phyloP scores from a whole-genome alignment of 352 stramenopile genomes.

The Elongisporangium anandrum region DNA sequence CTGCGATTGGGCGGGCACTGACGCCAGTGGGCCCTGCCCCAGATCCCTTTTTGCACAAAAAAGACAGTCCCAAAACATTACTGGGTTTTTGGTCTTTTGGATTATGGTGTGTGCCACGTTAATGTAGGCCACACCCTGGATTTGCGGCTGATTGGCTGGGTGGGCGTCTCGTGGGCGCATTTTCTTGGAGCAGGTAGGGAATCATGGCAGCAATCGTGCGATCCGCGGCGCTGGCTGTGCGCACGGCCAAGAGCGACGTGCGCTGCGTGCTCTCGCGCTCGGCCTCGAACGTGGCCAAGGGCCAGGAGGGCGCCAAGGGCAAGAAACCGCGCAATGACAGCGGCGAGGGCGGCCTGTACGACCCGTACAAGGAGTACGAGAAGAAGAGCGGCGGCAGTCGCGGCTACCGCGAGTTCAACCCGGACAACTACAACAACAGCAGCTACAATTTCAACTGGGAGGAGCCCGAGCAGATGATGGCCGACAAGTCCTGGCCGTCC shows the following conservation, averaged over 20 bases:
- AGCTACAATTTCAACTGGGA: constrained; percentile 61
- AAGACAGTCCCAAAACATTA: neutral
- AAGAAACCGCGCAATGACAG: constrained; percentile 15
- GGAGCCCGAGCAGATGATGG: constrained; percentile 80
- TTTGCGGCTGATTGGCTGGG: constrained; percentile 14
- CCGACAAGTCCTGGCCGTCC: constrained; percentile 84
- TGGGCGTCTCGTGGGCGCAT: neutral
- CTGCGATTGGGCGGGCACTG: neutral
- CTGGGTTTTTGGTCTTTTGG: neutral
- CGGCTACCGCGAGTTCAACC: constrained; percentile 80
- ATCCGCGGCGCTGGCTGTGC: constrained; percentile 23
- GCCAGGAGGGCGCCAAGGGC: neutral
- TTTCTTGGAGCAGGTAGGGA: neutral
- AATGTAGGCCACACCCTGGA: neutral
- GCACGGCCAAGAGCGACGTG: constrained; percentile 16
- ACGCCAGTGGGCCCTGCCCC: neutral
- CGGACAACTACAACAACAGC: constrained; percentile 48
- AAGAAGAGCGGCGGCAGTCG: constrained; percentile 53
- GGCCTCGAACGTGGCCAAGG: constrained; percentile 4
- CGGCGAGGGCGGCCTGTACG: constrained; percentile 52
- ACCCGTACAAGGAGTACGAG: constrained; percentile 83
- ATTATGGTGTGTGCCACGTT: neutral
- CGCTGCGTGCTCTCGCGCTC: constrained; percentile 7
- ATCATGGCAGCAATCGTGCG: constrained; percentile 19
- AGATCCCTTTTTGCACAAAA: neutral